Base-by-base conservation (phyloP, 1,284 basidiomycete species). In the Vanrija sp. region DNA sequence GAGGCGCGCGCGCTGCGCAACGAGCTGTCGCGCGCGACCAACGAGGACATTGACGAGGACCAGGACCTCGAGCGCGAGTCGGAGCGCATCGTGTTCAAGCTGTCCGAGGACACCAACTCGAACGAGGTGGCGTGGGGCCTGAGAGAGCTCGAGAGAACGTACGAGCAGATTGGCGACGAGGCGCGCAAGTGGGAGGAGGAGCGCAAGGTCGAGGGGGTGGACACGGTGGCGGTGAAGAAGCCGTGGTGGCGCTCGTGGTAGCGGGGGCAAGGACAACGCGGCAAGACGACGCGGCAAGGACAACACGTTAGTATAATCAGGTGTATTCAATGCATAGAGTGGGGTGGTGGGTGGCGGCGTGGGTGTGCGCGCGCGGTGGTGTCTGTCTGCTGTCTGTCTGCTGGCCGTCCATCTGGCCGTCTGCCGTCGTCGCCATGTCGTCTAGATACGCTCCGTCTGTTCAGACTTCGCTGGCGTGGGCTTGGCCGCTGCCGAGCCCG, bases 41-140 rank as follows among this genome's bases (percentile, higher is more conserved):
- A 59, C 6, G 60, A 61, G 12, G 55, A 45, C 8, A 50, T 68
- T 26, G 63, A 66, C 38, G 61, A 67, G 7, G 66, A 71, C 57
- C 56, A 50, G 40, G 51, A 52, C 21, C 58, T 65, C n/a, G 59
- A 55, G 42, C 63, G 59, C 58, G 60, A 64, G 23, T 54, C 43
- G 19, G 51, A 63, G 54, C 65, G 65, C 65, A 59, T 74, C 55
- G 54, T 66, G 50, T 73, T 69, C 55, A 67, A 66, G 48, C 50
- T 70, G 23, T 61, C 59, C 42, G 73, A 70, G 48, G 70, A 72
- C 55, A 68, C 65, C 21, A 65, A 70, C 51, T 55, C 59, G 34
- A 54, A 65, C 42, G 69, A 73, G 53, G 50, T 74, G 15, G 54
- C 61, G 40, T 67, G 65, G 62, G 61, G 59, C 23, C 54, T 73